Conservation (phyloP, 306 rosid species). For the Cucumis hystrix region DNA sequence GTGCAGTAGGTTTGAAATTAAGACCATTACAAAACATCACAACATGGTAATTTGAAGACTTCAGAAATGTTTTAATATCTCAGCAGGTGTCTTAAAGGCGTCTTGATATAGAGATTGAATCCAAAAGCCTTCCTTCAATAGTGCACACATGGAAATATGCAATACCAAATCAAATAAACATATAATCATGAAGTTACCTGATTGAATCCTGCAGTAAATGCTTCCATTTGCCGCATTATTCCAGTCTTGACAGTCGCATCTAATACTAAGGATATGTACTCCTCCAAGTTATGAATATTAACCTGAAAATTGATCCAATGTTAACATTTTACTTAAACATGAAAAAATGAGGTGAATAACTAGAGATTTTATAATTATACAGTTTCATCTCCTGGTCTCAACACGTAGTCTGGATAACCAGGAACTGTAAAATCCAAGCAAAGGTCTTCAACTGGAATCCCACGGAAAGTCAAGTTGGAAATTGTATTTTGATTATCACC, state of each 20-base stretch:
- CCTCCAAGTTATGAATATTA: constrained; percentile 75
- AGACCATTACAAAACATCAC: not conserved
- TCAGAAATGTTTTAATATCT: not conserved
- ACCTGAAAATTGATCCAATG: constrained; percentile 36
- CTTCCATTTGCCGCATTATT: constrained; percentile 73
- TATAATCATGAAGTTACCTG: constrained; percentile 38
- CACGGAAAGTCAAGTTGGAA: constrained; percentile 43
- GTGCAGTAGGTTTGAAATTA: not conserved
- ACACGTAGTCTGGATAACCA: constrained; percentile 72
- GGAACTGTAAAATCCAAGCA: constrained; percentile 83
- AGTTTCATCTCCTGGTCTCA: constrained; percentile 75
- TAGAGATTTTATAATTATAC: constrained; percentile 24
- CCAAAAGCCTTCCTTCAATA: not conserved
- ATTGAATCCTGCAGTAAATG: constrained; percentile 89
- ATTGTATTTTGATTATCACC: constrained; percentile 21
- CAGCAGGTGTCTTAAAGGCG: not conserved
- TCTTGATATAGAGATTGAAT: not conserved
- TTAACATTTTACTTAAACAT: not conserved
- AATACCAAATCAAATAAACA: not conserved
- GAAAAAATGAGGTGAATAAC: not conserved
- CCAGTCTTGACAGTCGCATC: constrained; percentile 91
- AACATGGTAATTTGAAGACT: not conserved
- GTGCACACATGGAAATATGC: not conserved
- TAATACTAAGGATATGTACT: constrained; percentile 66
- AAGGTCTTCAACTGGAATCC: constrained; percentile 73